Evolutionary conservation across 2,329 filamentous ascomycete genomes (phyloP).

Genomic region (Fusarium nisikadoi): DNA sequence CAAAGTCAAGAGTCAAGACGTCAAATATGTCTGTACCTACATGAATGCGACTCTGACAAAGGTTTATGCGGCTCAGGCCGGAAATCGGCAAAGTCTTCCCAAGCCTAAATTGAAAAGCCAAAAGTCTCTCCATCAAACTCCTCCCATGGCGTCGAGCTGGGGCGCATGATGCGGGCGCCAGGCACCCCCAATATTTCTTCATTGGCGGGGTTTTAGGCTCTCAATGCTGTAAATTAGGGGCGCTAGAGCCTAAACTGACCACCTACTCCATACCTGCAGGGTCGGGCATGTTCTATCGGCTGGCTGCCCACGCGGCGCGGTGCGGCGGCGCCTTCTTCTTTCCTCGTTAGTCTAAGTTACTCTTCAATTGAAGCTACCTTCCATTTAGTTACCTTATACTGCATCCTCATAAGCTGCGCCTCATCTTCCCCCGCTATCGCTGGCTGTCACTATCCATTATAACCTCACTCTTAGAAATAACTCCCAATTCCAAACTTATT

Average conservation of each 20-base stretch:
- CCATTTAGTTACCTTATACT: not conserved
- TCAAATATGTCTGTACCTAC: slow-evolving; percentile 19
- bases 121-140: not conserved
- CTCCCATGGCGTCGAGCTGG: not conserved
- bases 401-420: slow-evolving; percentile 35
- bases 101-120: not conserved
- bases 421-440: slow-evolving; percentile 29
- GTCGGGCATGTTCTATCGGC: slow-evolving; percentile 11
- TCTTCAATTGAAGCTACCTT: not conserved
- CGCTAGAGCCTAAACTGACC: slow-evolving; percentile 38
- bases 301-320: slow-evolving; percentile 23
- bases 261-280: slow-evolving; percentile 31
- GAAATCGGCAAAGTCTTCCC: slow-evolving; percentile 26
- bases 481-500: slow-evolving; percentile 4
- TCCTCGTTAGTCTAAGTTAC: not conserved
- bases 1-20: not conserved
- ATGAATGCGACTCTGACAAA: slow-evolving; percentile 22
- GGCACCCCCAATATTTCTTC: slow-evolving; percentile 9
- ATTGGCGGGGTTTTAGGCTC: slow-evolving; percentile 43
- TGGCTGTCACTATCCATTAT: slow-evolving; percentile 9
- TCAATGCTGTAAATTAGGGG: slow-evolving; percentile 29
- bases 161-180: slow-evolving; percentile 6
- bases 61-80: slow-evolving; percentile 22
- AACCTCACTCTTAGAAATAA: slow-evolving; percentile 21
- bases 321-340: slow-evolving; percentile 7